These are phyloP conservation scores for Aschersonia sp. DNA, from an alignment of 2,329 filamentous ascomycete genomes.

Conservation along the genomic window DNA sequence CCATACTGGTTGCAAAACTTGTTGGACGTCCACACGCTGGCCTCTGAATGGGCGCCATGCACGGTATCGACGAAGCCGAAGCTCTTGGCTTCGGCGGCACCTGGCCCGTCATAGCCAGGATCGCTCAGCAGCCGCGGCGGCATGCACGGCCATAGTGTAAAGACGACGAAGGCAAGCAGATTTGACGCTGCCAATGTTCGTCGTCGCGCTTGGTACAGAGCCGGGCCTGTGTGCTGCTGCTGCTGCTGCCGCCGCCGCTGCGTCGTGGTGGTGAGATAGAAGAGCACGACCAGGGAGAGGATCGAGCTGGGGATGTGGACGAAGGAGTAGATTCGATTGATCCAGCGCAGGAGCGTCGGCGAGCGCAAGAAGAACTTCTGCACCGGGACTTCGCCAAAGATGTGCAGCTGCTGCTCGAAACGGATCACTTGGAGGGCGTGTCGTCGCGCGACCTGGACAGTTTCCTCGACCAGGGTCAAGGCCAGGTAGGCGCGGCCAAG, in stretches of 20 bases:
- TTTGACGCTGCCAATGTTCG: constrained; percentile 49
- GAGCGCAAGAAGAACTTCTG: constrained; percentile 25
- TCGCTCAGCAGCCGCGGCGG: constrained; percentile 45
- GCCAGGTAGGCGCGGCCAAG: constrained; percentile 58
- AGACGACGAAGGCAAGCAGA: constrained; percentile 42
- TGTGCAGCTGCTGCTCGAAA: constrained; percentile 46
- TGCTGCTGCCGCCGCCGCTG: constrained; percentile 27
- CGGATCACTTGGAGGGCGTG: constrained; percentile 55
- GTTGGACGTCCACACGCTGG: constrained; percentile 52
- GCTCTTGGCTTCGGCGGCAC: constrained; percentile 43
- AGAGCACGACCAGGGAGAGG: constrained; percentile 48
- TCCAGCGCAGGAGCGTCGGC: constrained; percentile 47
- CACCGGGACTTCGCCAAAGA: constrained; percentile 45
- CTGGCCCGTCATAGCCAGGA: constrained; percentile 35
- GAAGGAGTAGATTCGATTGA: constrained; percentile 61
- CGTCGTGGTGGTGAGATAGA: constrained; percentile 50
- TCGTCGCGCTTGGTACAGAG: constrained; percentile 38
- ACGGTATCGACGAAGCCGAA: constrained; percentile 49
- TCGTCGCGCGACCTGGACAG: constrained; percentile 50
- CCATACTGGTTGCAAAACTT: constrained; percentile 64
- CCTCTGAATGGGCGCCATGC: constrained; percentile 31
- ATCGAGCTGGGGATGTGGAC: constrained; percentile 69
- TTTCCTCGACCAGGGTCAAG: constrained; percentile 50
- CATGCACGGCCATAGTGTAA: constrained; percentile 51
- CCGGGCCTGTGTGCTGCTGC: constrained; percentile 16